phyloP scores from a whole-genome alignment of 2,329 filamentous ascomycete genomes.

The Cadophora sp. region DNA sequence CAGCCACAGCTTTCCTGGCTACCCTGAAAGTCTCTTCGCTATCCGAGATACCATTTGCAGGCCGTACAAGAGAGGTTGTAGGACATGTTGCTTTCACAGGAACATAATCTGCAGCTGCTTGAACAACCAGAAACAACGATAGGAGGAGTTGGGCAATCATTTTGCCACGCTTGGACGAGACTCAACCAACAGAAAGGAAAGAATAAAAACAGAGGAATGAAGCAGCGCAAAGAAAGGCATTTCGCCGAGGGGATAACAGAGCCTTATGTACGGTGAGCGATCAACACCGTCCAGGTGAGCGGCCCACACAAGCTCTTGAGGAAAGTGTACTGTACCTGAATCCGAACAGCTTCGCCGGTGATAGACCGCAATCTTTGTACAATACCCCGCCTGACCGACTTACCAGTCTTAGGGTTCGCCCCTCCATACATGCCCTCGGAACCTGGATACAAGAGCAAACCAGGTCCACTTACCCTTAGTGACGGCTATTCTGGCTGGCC shows the following conservation, averaged over 20 bases:
- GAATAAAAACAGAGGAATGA: not conserved
- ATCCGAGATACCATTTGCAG: constrained; percentile 47
- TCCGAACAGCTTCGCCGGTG: not conserved
- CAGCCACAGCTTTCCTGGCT: constrained; percentile 49
- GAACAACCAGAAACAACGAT: constrained; percentile 23
- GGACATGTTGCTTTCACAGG: constrained; percentile 50
- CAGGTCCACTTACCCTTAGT: not conserved
- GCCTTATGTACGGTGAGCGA: not conserved
- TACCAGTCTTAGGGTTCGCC: not conserved
- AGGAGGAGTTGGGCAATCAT: constrained; percentile 30
- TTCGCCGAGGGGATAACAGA: not conserved
- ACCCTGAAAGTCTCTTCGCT: constrained; percentile 50
- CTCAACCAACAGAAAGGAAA: not conserved
- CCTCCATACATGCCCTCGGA: not conserved
- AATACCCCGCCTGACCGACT: not conserved
- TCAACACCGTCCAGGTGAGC: no score
- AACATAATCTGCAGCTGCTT: constrained; percentile 41
- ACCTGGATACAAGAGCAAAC: not conserved
- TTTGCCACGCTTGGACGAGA: not conserved
- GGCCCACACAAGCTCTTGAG: not conserved
- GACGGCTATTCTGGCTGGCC: not conserved
- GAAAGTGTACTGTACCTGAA: not conserved
- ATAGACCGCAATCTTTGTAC: not conserved
- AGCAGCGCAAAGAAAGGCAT: not conserved
- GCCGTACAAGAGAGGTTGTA: constrained; percentile 47